A percentile compares a stretch with the other conserved stretches of the same genome.
Conservation (phyloP, 1,284 basidiomycete genomes). For the Ganoderma lucidum region DNA sequence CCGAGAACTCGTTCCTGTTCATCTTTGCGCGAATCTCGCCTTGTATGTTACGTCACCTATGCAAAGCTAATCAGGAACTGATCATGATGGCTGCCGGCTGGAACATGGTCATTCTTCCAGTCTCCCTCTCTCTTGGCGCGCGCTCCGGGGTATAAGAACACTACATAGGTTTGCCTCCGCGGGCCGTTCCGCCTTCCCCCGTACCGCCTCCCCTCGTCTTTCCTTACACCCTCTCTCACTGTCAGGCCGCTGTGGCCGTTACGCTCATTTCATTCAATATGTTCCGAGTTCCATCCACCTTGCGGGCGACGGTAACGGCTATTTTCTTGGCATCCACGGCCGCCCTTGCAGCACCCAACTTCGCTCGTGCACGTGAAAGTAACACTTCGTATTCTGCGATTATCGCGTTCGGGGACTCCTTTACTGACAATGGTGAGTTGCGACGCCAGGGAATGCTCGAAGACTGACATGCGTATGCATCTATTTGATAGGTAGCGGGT, state of each 20-base stretch:
- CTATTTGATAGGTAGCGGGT: slow-evolving; percentile 13
- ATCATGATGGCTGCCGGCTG: slow-evolving; percentile 1
- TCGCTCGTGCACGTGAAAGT: neutral
- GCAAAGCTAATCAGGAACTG: neutral
- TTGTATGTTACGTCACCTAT: neutral
- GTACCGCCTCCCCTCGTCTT: neutral
- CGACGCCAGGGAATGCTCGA: neutral
- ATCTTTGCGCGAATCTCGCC: neutral
- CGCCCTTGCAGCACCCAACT: neutral
- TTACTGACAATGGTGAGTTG: slow-evolving; percentile 15
- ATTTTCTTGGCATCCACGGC: neutral
- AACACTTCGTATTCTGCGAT: slow-evolving; percentile 11
- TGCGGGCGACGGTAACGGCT: neutral
- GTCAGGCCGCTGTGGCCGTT: neutral
- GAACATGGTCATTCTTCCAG: neutral
- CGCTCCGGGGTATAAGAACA: neutral
- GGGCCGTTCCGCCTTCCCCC: neutral
- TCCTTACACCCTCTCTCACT: neutral
- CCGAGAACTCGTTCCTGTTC: neutral
- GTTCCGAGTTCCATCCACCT: neutral
- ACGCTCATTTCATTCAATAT: neutral
- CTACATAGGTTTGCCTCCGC: slow-evolving; percentile 3
- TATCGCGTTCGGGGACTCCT: slow-evolving; percentile 20
- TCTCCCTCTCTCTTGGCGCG: neutral
- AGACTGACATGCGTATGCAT: neutral